phyloP scores from a whole-genome alignment of 129 eudicot genomes.

The Chrysanthemum lavandulifolium region DNA sequence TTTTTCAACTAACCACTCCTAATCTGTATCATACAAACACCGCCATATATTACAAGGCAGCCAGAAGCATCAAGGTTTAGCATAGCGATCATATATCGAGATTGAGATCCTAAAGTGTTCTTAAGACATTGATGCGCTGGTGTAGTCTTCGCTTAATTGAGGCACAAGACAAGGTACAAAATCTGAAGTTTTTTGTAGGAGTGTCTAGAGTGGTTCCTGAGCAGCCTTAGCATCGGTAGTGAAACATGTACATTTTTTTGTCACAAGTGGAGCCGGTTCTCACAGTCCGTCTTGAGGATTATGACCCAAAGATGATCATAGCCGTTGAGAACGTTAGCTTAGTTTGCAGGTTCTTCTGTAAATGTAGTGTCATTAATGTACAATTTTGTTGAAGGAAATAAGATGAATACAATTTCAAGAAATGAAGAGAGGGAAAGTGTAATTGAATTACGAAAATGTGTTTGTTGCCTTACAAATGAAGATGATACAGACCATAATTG shows the following conservation, averaged over 20 bases:
- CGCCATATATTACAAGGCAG: conserved; percentile 12
- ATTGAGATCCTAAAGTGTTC: conserved; percentile 13
- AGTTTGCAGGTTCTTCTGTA: conserved; percentile 1
- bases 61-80: conserved; percentile 19
- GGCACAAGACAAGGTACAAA: conserved; percentile 14
- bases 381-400: conserved; percentile 20
- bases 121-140: conserved; percentile 17
- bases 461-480: too few species aligned
- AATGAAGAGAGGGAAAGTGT: too few species aligned
- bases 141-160: conserved; percentile 2
- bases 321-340: neutral
- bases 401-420: neutral
- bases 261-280: conserved; percentile 15
- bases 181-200: conserved; percentile 11
- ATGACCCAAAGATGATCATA: conserved; percentile 2
- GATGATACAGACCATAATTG: too few species aligned
- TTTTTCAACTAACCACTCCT: conserved; percentile 70
- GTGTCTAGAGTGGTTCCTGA: conserved; percentile 10
- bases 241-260: conserved; percentile 26
- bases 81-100: conserved; percentile 3
- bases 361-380: conserved; percentile 24
- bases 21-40: conserved; percentile 9
- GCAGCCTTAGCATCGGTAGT: conserved; percentile 12
- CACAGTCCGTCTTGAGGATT: too few species aligned
- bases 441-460: too few species aligned